Base-by-base conservation (phyloP, 805 yeast genomes). In the Wickerhamomyces bovis region DNA sequence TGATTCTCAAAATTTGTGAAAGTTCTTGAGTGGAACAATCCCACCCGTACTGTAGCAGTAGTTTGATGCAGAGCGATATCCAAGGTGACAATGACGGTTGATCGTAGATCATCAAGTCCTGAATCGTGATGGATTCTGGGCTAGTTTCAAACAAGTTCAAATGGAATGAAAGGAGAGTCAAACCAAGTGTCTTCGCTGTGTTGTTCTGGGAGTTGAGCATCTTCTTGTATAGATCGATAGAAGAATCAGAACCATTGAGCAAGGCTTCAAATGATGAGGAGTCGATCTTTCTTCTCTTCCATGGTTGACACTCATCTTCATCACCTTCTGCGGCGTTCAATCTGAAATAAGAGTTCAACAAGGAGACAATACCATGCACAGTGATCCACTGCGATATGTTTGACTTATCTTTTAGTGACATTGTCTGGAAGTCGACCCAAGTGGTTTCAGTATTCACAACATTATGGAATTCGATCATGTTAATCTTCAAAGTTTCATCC, bases 331-430 rank as follows among this genome's bases (percentile, higher is more conserved):
- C 11, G 2, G 33, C 15, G 3, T 25, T 38, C 41, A 48, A 31
- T 11, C 25, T 21, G 43, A 39, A 54, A 9, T 51, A 45, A 1
- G 59, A 44, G 19, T 49, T 47, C 16, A 55, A n/a, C 18, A 77
- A 50, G 36, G 55, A 63, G 1, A 64, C 46, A 8, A 71, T 25
- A 0, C 77, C 78, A 8, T 57, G 44, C 1, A 64, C 44, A 4
- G 68, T 50, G 12, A 78, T 56, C 83, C 83, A 79, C 0, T 69
- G 59, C 6, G 53, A 52, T 0, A 53, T 42, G 30, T 49, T 22
- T 0, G 43, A 11, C 38, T 45, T 19, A 21, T 49, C 13, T 20
- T 46, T 12, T 13, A 52, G 19, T 40, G 47, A 42, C 8, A 56
- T 36, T 0, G 56, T 19, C 6, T 39, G 8, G 66, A 62, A 35